Conservation (phyloP, 2,329 filamentous ascomycete species). For the Hymenoscyphus albidus region DNA sequence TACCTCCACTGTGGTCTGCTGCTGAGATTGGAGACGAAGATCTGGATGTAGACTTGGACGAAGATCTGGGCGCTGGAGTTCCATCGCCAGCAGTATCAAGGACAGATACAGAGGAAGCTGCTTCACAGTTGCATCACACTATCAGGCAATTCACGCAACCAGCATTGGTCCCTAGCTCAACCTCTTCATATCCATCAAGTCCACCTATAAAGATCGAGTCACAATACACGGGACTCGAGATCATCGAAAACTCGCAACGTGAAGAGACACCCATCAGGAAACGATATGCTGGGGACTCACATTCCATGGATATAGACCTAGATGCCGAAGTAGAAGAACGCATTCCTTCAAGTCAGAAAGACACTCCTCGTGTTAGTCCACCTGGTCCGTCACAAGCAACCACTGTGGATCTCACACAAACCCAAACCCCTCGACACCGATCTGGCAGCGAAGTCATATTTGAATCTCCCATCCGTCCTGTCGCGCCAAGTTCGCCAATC, state of each 20-base stretch:
- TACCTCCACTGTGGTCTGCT: constrained; percentile 41
- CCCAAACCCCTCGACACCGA: constrained; percentile 22
- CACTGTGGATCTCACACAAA: constrained; percentile 32
- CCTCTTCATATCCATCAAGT: constrained; percentile 4
- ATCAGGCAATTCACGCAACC: constrained; percentile 30
- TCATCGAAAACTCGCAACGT: background rate
- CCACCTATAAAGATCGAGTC: constrained; percentile 1
- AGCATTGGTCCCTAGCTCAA: background rate
- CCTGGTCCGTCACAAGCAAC: constrained; percentile 30
- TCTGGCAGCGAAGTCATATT: constrained; percentile 24
- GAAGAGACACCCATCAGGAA: background rate
- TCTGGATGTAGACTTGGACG: background rate
- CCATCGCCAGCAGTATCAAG: constrained; percentile 19
- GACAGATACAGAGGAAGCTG: constrained; percentile 32
- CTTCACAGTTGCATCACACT: constrained; percentile 28
- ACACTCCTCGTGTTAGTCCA: background rate
- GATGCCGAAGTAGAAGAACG: constrained; percentile 6
- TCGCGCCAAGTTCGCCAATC: constrained; percentile 24
- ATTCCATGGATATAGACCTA: background rate
- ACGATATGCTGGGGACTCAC: background rate
- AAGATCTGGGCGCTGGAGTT: background rate
- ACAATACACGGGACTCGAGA: background rate
- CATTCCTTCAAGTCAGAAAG: constrained; percentile 16
- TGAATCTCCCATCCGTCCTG: constrained; percentile 29
- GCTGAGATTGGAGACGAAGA: background rate